A percentile compares a stretch with the other conserved stretches of the same genome.
Conservation (phyloP, 441 rosid species). For the Erodium trifolium region DNA sequence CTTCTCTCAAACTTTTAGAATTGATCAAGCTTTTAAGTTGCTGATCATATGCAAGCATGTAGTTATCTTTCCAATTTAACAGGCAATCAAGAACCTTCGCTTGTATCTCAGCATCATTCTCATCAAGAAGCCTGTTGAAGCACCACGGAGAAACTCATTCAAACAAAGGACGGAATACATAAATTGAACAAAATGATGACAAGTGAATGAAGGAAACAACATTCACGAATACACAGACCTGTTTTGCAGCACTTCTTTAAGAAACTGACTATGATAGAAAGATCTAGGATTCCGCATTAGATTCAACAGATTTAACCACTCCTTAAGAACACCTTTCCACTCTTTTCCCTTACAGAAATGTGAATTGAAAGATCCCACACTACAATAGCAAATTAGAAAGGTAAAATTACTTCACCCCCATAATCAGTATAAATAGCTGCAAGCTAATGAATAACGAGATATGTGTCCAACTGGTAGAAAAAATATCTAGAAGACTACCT, state of each 20-base stretch:
- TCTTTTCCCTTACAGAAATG: slow-evolving; percentile 59
- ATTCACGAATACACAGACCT: slow-evolving; percentile 46
- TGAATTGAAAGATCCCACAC: slow-evolving; percentile 53
- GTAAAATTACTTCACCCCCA: slow-evolving; percentile 8
- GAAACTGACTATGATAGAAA: slow-evolving; percentile 47
- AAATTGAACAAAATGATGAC: not conserved
- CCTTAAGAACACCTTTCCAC: slow-evolving; percentile 72
- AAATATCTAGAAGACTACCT: slow-evolving; percentile 41
- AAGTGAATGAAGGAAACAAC: not conserved
- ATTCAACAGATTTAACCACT: slow-evolving; percentile 80
- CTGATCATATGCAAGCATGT: slow-evolving; percentile 63
- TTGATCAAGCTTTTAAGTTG: slow-evolving; percentile 74
- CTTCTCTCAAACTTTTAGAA: slow-evolving; percentile 71
- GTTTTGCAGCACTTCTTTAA: slow-evolving; percentile 64
- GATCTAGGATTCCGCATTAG: slow-evolving; percentile 63
- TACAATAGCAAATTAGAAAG: slow-evolving; percentile 27
- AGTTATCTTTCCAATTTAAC: slow-evolving; percentile 67
- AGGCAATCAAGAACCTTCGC: slow-evolving; percentile 80
- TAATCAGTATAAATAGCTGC: not conserved
- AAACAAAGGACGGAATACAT: slow-evolving; percentile 1
- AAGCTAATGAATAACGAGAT: slow-evolving; percentile 11
- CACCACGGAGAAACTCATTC: slow-evolving; percentile 19
- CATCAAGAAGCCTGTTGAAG: slow-evolving; percentile 75
- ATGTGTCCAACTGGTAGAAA: not conserved
- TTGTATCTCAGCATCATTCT: slow-evolving; percentile 77